Evolutionary conservation across 2,329 filamentous ascomycete genomes (phyloP).

Genomic region (Penicillium olsonii): DNA sequence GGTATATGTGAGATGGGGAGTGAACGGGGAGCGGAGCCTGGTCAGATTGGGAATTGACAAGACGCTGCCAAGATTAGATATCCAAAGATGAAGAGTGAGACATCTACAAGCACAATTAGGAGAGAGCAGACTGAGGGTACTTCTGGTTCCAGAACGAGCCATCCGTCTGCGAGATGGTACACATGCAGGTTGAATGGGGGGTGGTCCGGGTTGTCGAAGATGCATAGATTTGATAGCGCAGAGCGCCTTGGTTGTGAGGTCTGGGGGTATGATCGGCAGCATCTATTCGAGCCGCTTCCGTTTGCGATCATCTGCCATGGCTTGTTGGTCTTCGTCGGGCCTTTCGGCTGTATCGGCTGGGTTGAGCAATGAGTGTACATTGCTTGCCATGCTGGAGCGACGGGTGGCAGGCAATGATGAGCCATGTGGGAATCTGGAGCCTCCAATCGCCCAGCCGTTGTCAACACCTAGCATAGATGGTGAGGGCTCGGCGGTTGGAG

Average conservation of each 20-base stretch:
- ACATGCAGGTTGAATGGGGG: slow-evolving; percentile 15
- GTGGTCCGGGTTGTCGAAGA: slow-evolving; percentile 3
- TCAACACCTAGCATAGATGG: slow-evolving; percentile 54
- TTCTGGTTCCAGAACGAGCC: slow-evolving; percentile 6
- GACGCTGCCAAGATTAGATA: slow-evolving; percentile 11
- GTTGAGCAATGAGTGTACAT: slow-evolving; percentile 67
- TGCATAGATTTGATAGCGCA: neutral
- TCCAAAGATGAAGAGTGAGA: slow-evolving; percentile 10
- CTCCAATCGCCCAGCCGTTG: slow-evolving; percentile 58
- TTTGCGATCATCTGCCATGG: slow-evolving; percentile 60
- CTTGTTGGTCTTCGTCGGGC: slow-evolving; percentile 62
- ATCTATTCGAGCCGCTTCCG: slow-evolving; percentile 57
- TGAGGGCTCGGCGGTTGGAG: slow-evolving; percentile 53
- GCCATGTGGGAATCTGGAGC: slow-evolving; percentile 43
- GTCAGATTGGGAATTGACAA: neutral
- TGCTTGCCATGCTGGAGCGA: slow-evolving; percentile 71
- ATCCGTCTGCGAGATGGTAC: slow-evolving; percentile 13
- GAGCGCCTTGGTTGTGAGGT: neutral
- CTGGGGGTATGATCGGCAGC: neutral
- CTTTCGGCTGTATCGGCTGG: slow-evolving; percentile 68
- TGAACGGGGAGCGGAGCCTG: slow-evolving; percentile 4
- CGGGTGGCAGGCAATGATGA: slow-evolving; percentile 60
- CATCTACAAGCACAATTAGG: slow-evolving; percentile 21
- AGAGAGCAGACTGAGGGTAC: neutral
- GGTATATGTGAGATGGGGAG: slow-evolving; percentile 29